These are phyloP conservation scores for Emericellopsis terricola DNA, from an alignment of 495 filamentous ascomycete species.

Conservation along the genomic window DNA sequence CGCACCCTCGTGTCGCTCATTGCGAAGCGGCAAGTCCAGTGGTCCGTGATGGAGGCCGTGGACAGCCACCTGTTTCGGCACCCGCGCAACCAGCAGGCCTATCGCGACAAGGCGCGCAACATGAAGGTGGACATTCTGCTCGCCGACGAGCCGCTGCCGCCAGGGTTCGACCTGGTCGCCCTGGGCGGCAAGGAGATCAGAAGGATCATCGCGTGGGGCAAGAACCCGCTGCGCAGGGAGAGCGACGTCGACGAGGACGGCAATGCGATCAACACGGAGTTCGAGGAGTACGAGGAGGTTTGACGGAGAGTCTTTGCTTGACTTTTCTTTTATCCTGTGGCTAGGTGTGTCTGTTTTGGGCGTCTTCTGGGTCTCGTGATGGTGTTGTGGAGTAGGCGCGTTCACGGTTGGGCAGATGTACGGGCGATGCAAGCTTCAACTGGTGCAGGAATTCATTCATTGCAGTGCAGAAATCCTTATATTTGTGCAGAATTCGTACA, in stretches of 20 bases:
- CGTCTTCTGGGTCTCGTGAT: too few species aligned
- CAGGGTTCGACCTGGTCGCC: constrained; percentile 28
- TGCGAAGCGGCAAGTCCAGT: neutral
- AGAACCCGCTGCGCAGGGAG: constrained; percentile 27
- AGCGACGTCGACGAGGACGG: constrained; percentile 17
- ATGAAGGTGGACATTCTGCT: constrained; percentile 41
- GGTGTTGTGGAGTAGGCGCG: too few species aligned
- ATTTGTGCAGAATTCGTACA: too few species aligned
- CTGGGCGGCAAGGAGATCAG: constrained; percentile 30
- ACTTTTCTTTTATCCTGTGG: too few species aligned
- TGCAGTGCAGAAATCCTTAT: too few species aligned
- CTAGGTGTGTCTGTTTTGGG: too few species aligned
- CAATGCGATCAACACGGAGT: constrained; percentile 13
- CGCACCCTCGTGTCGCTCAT: neutral
- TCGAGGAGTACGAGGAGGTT: too few species aligned
- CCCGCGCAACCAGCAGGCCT: constrained; percentile 35
- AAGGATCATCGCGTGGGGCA: constrained; percentile 17
- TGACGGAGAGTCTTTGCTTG: too few species aligned
- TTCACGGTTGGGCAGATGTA: too few species aligned
- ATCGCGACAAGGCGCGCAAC: constrained; percentile 51
- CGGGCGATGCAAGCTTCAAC: too few species aligned
- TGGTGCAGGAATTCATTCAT: too few species aligned
- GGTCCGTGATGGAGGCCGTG: constrained; percentile 17
- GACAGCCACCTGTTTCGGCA: constrained; percentile 18
- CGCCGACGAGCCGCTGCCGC: constrained; percentile 21